Conservation (phyloP, 2,329 filamentous ascomycete species). For the Nothopassalora personata region DNA sequence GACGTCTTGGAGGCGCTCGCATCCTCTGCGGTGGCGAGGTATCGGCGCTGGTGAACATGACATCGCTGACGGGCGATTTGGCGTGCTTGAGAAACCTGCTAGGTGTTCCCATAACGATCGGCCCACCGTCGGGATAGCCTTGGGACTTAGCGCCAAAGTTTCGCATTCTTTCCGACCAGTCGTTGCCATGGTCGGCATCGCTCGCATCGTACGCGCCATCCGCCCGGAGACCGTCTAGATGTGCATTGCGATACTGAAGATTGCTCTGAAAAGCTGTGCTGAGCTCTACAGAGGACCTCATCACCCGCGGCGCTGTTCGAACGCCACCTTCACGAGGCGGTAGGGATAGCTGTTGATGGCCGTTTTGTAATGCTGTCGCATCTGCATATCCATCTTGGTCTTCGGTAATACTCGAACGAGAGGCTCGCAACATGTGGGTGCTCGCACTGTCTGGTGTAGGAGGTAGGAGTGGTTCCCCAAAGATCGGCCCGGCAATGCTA, state of each 20-base stretch:
- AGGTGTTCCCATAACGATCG: conserved; percentile 32
- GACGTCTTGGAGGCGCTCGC: conserved; percentile 12
- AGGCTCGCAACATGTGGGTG: conserved; percentile 31
- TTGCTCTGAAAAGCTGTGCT: conserved; percentile 23
- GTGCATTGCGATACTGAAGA: conserved; percentile 17
- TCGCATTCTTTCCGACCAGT: conserved; percentile 12
- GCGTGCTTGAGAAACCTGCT: conserved; percentile 31
- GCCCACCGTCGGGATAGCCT: conserved; percentile 32
- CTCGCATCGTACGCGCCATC: neutral
- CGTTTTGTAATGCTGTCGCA: conserved; percentile 21
- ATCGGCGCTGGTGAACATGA: conserved; percentile 22
- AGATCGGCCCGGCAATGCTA: conserved; percentile 21
- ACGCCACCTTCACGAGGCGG: conserved; percentile 11
- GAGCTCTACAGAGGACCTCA: conserved; percentile 29
- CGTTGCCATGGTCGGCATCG: conserved; percentile 12
- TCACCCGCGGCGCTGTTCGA: conserved; percentile 26
- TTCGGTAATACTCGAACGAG: conserved; percentile 26
- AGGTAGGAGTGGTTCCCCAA: conserved; percentile 27
- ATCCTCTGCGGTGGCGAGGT: conserved; percentile 11
- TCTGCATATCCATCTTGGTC: conserved; percentile 23
- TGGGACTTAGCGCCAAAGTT: conserved; percentile 23
- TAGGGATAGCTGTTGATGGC: conserved; percentile 12
- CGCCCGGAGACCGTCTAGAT: conserved; percentile 10
- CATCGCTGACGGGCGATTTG: conserved; percentile 15
- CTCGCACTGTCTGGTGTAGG: conserved; percentile 33